Base-by-base conservation (phyloP, 305 asterid species). In the Rubia balearica region DNA sequence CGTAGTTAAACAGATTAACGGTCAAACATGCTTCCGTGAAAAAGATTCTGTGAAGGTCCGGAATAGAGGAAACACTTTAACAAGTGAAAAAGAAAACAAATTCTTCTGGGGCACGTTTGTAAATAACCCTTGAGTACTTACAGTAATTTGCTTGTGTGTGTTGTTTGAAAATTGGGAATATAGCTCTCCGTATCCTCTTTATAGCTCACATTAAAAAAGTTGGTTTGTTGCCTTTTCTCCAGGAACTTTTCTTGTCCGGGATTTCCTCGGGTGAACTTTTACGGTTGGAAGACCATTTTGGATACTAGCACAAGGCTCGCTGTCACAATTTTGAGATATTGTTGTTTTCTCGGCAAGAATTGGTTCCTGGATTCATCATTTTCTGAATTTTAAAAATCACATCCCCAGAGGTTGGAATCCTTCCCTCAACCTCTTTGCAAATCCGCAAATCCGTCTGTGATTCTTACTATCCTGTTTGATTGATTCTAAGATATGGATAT, bases 401-500 rank as follows among this genome's bases (percentile, higher is more conserved):
- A 45, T 49, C 56, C 61, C 46, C 21, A 27, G 41, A 60, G 78
- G 76, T 78, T 61, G 75, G 76, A 71, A 46, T 76, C 55, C 17
- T 59, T 45, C 41, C 6, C 60, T 59, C 55, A 46, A 49, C 19
- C 56, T 49, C 56, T 49, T 49, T 49, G 56, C 57, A 16, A 17
- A 16, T 64, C 70, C 24, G 11, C n/a, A n/a, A n/a, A n/a, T n/a
- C n/a, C n/a, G n/a, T 19, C 33, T 51, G 24, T 5, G 9, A 61
- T 71, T n/a, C 71, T 57, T 41, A 42, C 10, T 42, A 7, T 5
- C 21, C 22, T 51, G 21, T 17, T 17, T 51, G 57, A 16, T 51
- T 56, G 33, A 56, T n/a, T 56, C 62, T 56, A 0, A 83, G 85
- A 48, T 60, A 90, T 92, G 98, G 98, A 90, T 82, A 87, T 89